Base-by-base conservation (phyloP, 768 basidiomycete species). In the Boletus bicolor region DNA sequence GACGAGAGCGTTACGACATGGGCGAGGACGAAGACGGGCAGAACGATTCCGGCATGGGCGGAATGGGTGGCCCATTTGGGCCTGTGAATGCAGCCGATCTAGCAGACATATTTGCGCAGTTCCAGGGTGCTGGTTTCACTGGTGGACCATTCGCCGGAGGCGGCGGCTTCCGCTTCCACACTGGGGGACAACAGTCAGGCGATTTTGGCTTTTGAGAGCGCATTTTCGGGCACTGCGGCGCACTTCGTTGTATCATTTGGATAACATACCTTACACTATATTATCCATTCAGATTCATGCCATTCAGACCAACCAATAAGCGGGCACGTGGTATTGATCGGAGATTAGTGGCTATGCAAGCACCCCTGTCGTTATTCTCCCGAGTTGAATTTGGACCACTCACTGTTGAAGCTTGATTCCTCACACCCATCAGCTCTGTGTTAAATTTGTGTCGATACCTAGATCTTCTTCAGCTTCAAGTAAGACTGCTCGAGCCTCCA, bases 21-120 rank as follows among this genome's bases (percentile, higher is more conserved):
- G 91, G 91, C 36, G 90, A 90, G 59, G 91, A 91, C 63, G 89
- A 91, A 60, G 89, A 91, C 55, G 86, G 85, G 21, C 70, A 75
- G 70, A 78, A 70, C 38, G 79, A 75, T 9, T 72, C 75, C 7
- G 73, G 77, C 32, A 68, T 57, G 64, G 66, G 69, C 0, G 75
- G 77, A 9, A 74, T 77, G 72, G 75, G 77, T 26, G 76, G 75
- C 1, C 76, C 80, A 8, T 71, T 67, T 10, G 72, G 70, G 9
- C 74, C 76, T 4, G 61, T 70, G 70, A 63, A 67, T 60, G 76
- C 74, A 46, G 75, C 78, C 37, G 85, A 89, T 67, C 53, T 89
- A 4, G 77, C 85, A 0, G 80, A 86, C 41, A 60, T 89, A 3
- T 87, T 89, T 66, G 76, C 84, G 1, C 82, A 85, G 57, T 86